Conservation (phyloP, 345 rosid genomes). For the Moricandia moricandioides region DNA sequence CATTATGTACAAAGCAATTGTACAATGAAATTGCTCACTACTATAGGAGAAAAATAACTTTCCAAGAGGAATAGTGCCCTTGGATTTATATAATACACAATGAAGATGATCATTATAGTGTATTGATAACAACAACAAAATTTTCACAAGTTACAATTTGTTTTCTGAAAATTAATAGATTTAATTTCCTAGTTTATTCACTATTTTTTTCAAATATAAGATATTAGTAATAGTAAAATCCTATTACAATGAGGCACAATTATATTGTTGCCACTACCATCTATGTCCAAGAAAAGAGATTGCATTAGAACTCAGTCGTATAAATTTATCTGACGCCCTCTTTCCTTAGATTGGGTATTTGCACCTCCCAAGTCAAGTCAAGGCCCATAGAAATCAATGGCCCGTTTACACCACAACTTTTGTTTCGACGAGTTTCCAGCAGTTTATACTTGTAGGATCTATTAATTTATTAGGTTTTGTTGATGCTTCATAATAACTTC, state of each 20-base stretch:
- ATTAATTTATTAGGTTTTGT: not conserved
- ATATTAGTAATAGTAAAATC: too few relatives aligned
- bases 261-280: not conserved
- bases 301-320: not conserved
- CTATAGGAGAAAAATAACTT: too few relatives aligned
- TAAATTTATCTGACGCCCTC: too few relatives aligned
- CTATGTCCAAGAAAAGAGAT: not conserved
- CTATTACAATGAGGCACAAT: not conserved
- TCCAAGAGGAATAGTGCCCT: too few relatives aligned
- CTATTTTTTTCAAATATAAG: not conserved
- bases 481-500: not conserved
- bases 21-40: not conserved
- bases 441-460: too few relatives aligned
- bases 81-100: not conserved
- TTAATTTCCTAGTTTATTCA: not conserved
- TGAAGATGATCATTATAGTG: not conserved
- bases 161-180: not conserved
- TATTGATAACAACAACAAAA: not conserved
- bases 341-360: not conserved
- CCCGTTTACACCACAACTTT: not conserved
- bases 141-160: not conserved
- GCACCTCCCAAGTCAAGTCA: not conserved
- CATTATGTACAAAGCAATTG: conserved; percentile 10
- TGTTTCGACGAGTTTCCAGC: not conserved
- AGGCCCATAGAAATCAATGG: not conserved